A percentile compares a stretch with the other conserved stretches of the same genome.
phyloP scores from a whole-genome alignment of 2,329 filamentous ascomycete species.

The Monilinia polystroma region DNA sequence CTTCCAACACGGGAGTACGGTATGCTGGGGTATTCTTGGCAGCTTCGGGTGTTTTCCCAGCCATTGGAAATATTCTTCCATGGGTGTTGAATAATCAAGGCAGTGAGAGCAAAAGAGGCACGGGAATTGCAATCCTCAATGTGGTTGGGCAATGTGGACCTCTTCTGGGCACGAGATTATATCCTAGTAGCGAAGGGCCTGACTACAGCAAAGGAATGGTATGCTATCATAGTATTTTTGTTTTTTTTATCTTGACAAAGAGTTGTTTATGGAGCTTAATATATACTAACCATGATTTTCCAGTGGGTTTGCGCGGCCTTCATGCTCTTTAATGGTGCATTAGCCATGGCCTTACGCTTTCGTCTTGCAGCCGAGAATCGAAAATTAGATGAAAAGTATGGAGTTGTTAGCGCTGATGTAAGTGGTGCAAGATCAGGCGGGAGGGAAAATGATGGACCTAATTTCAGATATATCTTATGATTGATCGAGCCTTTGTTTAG shows the following conservation, averaged over 20 bases:
- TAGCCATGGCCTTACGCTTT: conserved; percentile 54
- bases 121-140: conserved; percentile 64
- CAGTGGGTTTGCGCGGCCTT: conserved; percentile 58
- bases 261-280: not conserved
- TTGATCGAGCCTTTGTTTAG: not conserved
- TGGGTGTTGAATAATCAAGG: conserved; percentile 71
- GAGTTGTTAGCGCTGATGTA: conserved; percentile 20
- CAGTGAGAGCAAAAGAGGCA: conserved; percentile 64
- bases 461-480: conserved; percentile 20
- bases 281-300: not conserved
- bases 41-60: conserved; percentile 63
- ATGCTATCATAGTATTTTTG: not conserved
- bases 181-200: conserved; percentile 50
- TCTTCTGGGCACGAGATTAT: conserved; percentile 62
- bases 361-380: conserved; percentile 61
- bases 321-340: conserved; percentile 57
- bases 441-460: conserved; percentile 8
- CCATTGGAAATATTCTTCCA: conserved; percentile 68
- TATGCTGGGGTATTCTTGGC: conserved; percentile 53
- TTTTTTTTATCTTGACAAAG: not conserved
- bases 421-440: not conserved
- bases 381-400: conserved; percentile 52
- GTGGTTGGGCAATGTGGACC: conserved; percentile 65
- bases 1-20: conserved; percentile 46
- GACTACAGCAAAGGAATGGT: conserved; percentile 53